These are phyloP conservation scores for Saccharomyces hybrid DNA, from an alignment of 1,139 yeast species.

Conservation along the genomic window DNA sequence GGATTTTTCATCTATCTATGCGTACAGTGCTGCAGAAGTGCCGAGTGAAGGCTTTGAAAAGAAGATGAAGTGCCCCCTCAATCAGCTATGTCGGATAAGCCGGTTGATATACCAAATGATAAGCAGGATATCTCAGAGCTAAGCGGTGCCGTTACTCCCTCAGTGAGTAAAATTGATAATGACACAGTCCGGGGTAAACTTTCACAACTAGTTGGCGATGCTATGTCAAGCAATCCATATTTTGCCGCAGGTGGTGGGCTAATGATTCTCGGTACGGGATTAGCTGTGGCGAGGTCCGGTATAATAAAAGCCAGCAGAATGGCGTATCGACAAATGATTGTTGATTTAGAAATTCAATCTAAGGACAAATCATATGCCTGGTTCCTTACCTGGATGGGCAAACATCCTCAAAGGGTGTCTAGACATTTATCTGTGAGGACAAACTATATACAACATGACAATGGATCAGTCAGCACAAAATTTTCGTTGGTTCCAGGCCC, in stretches of 20 bases:
- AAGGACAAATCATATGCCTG: conserved; percentile 90
- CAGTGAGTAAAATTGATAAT: conserved; percentile 38
- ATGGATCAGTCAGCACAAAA: conserved; percentile 82
- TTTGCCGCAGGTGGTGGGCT: conserved; percentile 97
- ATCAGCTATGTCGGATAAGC: neutral
- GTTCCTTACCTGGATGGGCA: conserved; percentile 97
- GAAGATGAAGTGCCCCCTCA: neutral
- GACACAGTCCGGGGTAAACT: conserved; percentile 8
- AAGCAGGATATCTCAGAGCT: conserved; percentile 10
- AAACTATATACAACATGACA: conserved; percentile 78
- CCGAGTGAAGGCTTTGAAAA: neutral
- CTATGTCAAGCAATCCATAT: conserved; percentile 71
- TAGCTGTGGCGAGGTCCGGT: conserved; percentile 73
- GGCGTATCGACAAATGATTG: conserved; percentile 73
- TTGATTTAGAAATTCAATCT: conserved; percentile 87
- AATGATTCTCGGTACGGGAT: conserved; percentile 83
- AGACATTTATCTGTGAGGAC: conserved; percentile 91
- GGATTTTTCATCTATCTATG: neutral
- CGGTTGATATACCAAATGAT: neutral
- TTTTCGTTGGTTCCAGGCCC: conserved; percentile 97
- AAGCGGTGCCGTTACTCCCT: conserved; percentile 42
- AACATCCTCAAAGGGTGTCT: conserved; percentile 60
- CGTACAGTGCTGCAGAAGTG: neutral
- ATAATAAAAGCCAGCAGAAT: conserved; percentile 55
- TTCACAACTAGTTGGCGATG: conserved; percentile 39